These are phyloP conservation scores for Podospora fimiseda DNA, from an alignment of 495 filamentous ascomycete species.

Conservation along the genomic window DNA sequence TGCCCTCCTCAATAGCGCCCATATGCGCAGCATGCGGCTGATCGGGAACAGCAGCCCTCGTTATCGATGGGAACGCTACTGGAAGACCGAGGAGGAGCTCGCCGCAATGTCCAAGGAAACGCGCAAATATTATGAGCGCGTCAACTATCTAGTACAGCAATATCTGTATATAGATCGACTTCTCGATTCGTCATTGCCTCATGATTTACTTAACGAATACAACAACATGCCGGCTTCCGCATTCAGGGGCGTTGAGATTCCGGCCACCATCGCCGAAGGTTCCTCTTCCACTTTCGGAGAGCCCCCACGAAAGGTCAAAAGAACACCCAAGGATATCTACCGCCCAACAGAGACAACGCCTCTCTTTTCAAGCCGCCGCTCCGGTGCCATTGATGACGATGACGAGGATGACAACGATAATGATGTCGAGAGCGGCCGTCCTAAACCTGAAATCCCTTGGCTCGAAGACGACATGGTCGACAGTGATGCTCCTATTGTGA, in stretches of 20 bases:
- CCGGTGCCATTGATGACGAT: slow-evolving; percentile 25
- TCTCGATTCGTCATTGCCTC: slow-evolving; percentile 80
- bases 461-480: slow-evolving; percentile 54
- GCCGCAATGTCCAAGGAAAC: slow-evolving; percentile 57
- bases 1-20: slow-evolving; percentile 54
- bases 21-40: slow-evolving; percentile 70
- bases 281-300: slow-evolving; percentile 3
- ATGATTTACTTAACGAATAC: slow-evolving; percentile 83
- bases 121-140: slow-evolving; percentile 78
- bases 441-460: slow-evolving; percentile 45
- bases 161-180: slow-evolving; percentile 91
- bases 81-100: slow-evolving; percentile 62
- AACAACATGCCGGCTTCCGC: slow-evolving; percentile 43
- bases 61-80: slow-evolving; percentile 70
- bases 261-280: slow-evolving; percentile 51
- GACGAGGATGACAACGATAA: slow-evolving; percentile 10
- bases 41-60: slow-evolving; percentile 72
- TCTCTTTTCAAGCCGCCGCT: slow-evolving; percentile 39
- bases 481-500: slow-evolving; percentile 60
- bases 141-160: slow-evolving; percentile 74
- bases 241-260: slow-evolving; percentile 43
- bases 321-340: slow-evolving; percentile 77
- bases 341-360: slow-evolving; percentile 66
- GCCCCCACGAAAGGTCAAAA: slow-evolving; percentile 41
- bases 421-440: slow-evolving; percentile 14